Base-by-base conservation (phyloP, 225 moss, liverwort and hornwort genomes). In the Bryoerythrophyllum caledonicum region DNA sequence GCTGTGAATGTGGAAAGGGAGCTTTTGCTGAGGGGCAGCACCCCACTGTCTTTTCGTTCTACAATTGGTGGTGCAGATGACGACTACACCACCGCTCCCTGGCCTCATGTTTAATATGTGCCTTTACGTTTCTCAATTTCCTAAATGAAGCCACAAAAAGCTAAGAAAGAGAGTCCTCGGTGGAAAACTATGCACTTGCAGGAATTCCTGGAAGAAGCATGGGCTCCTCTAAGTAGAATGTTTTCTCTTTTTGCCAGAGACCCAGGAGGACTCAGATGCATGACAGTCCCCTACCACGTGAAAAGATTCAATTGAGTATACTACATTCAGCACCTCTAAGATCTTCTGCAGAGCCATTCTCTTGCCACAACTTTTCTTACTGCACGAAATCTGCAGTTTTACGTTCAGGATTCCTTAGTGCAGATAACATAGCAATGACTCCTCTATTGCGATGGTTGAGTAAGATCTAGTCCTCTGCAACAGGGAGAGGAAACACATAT, bases 391-490 rank as follows among this genome's bases (percentile, higher is more conserved):
- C 66, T 75, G 66, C 75, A 43, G 56, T 68, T 69, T 74, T 56
- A 67, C 69, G 65, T 60, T 35, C 20, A 73, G 44, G 6, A 62
- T 26, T 73, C 74, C 27, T 63, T 44, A 56, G 48, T 58, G 23
- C 37, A 59, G 24, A 48, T 34, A 23, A 43, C 64, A 51, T 32
- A 21, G 59, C n/a, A 71, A 53, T 27, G 48, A 28, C 48, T 63
- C 62, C 60, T 41, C 65, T 67, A 78, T 41, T 70, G 80, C 46
- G 76, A 69, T 62, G 75, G 78, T 68, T 61, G 78, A 60, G 85
- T 80, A 43, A 88, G 76, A 75, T 82, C 78, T 67, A 85, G 78
- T 54, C 88, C 85, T 80, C 88, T 88, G 88, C 88, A 82, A 80
- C 44, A 62, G 64, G 37, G 55, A 68, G 17, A 70, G 4, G 30